These are phyloP conservation scores for Cutaneotrichosporon mucoides DNA, from an alignment of 1,284 basidiomycete genomes.

Conservation along the genomic window DNA sequence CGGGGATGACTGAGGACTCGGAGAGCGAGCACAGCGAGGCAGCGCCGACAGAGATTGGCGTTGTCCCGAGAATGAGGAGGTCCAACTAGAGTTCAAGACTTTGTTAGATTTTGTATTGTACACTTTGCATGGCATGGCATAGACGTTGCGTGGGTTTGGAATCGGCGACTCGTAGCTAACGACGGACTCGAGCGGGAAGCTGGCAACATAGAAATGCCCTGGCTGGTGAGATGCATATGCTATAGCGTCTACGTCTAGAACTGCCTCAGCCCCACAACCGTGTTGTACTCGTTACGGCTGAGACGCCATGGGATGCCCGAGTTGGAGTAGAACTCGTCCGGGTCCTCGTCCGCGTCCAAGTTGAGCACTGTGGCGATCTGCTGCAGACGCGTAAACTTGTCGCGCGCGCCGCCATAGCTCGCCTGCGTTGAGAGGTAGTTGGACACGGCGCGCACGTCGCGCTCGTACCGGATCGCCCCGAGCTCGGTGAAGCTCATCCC, in stretches of 20 bases:
- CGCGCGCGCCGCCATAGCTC: conserved; percentile 77
- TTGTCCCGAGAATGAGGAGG: not conserved
- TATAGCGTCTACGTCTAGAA: not conserved
- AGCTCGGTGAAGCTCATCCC: conserved; percentile 87
- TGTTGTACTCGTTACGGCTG: conserved; percentile 69
- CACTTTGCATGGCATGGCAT: conserved; percentile 1
- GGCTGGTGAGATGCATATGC: not conserved
- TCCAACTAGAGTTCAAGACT: not conserved
- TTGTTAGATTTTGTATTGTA: conserved; percentile 2
- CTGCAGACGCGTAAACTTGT: conserved; percentile 85
- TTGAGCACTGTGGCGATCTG: conserved; percentile 92
- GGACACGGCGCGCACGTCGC: conserved; percentile 79
- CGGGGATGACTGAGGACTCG: not conserved
- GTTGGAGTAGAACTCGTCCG: conserved; percentile 85
- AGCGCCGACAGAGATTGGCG: not conserved
- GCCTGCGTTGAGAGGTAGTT: conserved; percentile 81
- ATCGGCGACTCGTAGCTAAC: too few species aligned
- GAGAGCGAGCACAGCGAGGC: not conserved
- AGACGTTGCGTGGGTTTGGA: too few species aligned
- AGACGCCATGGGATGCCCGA: conserved; percentile 89
- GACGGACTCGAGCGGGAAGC: too few species aligned
- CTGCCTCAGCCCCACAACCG: conserved; percentile 60
- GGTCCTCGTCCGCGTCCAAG: conserved; percentile 81
- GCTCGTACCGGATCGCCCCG: conserved; percentile 94
- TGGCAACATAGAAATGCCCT: not conserved